Evolutionary conservation across 805 yeast species (phyloP).

Genomic region (Candida quercuum): DNA sequence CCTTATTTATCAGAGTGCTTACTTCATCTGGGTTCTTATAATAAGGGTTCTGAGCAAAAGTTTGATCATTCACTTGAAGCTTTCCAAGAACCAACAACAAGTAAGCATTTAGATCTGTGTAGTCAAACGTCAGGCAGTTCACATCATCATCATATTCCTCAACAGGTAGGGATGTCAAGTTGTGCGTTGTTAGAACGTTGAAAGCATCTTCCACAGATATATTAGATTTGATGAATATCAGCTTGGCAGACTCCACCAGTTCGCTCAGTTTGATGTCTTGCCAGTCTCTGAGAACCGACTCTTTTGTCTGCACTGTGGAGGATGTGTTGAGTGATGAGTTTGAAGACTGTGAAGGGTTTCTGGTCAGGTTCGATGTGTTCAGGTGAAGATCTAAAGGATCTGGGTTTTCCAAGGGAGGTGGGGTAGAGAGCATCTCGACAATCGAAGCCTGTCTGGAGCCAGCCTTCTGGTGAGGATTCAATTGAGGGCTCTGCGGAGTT

Average conservation of each 20-base stretch:
- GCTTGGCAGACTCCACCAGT: slow-evolving; percentile 71
- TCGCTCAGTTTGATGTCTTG: slow-evolving; percentile 64
- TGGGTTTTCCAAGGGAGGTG: slow-evolving; percentile 51
- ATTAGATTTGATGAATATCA: slow-evolving; percentile 61
- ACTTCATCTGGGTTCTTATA: slow-evolving; percentile 34
- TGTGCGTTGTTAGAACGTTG: slow-evolving; percentile 64
- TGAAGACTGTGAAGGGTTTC: slow-evolving; percentile 25
- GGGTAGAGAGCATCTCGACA: slow-evolving; percentile 70
- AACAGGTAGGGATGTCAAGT: slow-evolving; percentile 85
- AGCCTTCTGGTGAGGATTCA: slow-evolving; percentile 24
- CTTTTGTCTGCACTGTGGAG: slow-evolving; percentile 35
- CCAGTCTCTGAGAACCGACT: slow-evolving; percentile 71
- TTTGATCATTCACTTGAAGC: slow-evolving; percentile 32
- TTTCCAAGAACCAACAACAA: slow-evolving; percentile 80
- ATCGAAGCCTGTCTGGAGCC: slow-evolving; percentile 58
- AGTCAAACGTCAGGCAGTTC: slow-evolving; percentile 83
- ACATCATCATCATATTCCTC: slow-evolving; percentile 48
- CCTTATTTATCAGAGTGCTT: slow-evolving; percentile 43
- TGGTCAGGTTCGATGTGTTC: slow-evolving; percentile 13
- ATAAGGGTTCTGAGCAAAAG: slow-evolving; percentile 20
- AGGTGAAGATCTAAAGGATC: slow-evolving; percentile 9
- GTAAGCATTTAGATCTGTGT: slow-evolving; percentile 84
- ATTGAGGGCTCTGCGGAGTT: slow-evolving; percentile 20
- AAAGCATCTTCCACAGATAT: slow-evolving; percentile 85
- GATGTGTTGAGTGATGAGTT: slow-evolving; percentile 67